Evolutionary conservation across 768 basidiomycete genomes (phyloP).

Genomic region (Suillus americanus): DNA sequence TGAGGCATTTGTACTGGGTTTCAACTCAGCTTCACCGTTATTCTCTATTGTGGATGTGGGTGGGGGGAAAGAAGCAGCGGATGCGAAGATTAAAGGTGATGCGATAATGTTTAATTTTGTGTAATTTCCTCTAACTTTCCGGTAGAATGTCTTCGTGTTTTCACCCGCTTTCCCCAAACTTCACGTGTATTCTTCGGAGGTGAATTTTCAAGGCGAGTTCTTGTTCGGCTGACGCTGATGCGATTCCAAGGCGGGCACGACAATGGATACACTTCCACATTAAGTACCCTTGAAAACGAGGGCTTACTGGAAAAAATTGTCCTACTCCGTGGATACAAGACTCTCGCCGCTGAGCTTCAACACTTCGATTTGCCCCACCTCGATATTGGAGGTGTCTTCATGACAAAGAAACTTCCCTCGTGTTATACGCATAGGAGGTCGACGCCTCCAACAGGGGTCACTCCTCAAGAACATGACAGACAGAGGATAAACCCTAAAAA

Average conservation of each 20-base stretch:
- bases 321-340: constrained; percentile 39
- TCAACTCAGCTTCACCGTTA: constrained; percentile 40
- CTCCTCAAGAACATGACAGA: constrained; percentile 27
- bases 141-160: constrained; percentile 53
- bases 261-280: constrained; percentile 40
- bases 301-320: constrained; percentile 37
- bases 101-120: not conserved
- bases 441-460: constrained; percentile 2
- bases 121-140: constrained; percentile 2
- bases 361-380: constrained; percentile 30
- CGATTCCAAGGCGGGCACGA: constrained; percentile 34
- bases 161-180: constrained; percentile 47
- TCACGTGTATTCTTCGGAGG: constrained; percentile 41
- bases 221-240: not conserved
- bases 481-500: constrained; percentile 8
- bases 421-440: constrained; percentile 4
- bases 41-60: constrained; percentile 45
- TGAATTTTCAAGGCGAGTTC: not conserved
- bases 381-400: constrained; percentile 38
- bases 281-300: constrained; percentile 38
- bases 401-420: constrained; percentile 27
- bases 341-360: constrained; percentile 35
- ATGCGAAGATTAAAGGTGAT: constrained; percentile 41
- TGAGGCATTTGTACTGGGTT: constrained; percentile 37
- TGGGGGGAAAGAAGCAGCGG: constrained; percentile 41